Base-by-base conservation (phyloP, 2,329 filamentous ascomycete species). In the Pseudogymnoascus sp. region DNA sequence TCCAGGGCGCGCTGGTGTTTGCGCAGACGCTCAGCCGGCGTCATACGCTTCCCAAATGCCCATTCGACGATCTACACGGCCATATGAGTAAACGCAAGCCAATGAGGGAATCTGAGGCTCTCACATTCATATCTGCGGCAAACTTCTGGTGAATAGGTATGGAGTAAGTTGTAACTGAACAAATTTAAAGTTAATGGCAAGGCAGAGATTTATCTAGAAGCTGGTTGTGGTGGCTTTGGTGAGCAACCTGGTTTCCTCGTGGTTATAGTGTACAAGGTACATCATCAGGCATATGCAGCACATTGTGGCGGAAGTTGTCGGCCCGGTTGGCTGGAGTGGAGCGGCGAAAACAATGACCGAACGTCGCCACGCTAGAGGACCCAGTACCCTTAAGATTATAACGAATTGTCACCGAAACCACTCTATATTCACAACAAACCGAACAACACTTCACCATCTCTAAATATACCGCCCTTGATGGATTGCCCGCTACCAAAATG, bases 31-130 rank as follows among this genome's bases (percentile, higher is more conserved):
- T 95, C 90, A 23, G 92, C 92, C 3, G 95, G 93, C 82, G 95
- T 99, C 85, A 98, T 96, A 78, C 95, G 95, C 85, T 97, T 98
- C 70, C 95, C 95, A 75, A 99, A 99, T 41, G 93, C 93, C 93
- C 95, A 99, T 85, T 99, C 95, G 67, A 99, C 85, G 75, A 98
- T 91, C 91, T 97, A 31, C 48, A 31, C 23, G 25, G 48, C 48
- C 25, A 54, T 54, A 16, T 54, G 48, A 54, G 48, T 54, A 54
- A 54, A 54, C 48, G 48, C 4, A 54, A 16, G 14, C 10, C 8
- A 54, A 54, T 54, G 5, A 31, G 48, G 48, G 48, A 31, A 54
- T 54, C 14, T 16, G 48, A 31, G 48, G 48, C 48, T 54, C 48
- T 54, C 25, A 54, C 48, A 54, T 54, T 54, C 48, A 54, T 54